Base-by-base conservation (phyloP, 2,329 filamentous ascomycete species). In the Penicillium sp. region DNA sequence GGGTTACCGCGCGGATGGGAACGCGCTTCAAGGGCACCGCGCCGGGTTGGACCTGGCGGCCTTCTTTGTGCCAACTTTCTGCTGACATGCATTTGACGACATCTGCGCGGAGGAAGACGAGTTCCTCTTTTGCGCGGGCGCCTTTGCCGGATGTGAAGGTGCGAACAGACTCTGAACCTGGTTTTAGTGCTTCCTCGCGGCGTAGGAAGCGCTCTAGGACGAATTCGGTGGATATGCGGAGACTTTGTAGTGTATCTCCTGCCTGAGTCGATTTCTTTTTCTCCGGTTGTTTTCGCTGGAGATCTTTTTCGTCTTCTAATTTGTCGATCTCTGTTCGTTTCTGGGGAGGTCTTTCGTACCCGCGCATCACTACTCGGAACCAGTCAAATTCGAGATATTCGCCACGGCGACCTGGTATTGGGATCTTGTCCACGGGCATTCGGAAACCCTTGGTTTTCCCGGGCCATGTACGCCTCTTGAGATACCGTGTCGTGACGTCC, bases 31-130 rank as follows among this genome's bases (percentile, higher is more conserved):
- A 76, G 0, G 95, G 90, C 48, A 86, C 77, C 63, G 89, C 86
- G 3, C 90, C 91, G 0, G 80, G 69, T 26, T 84, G 82, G 3
- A 95, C 86, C 26, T 87, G 88, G 11, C 93, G 85, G 0, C 95
- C 95, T 79, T 97, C 93, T 72, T 97, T 97, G 72, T 98, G 95
- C 95, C 95, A 99, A 1, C 91, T 96, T 72, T 99, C 95, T 1
- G 90, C 89, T 27, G 91, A 96, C 73, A 96, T 93, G 72, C 96
- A 96, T 39, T 84, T 82, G 2, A 93, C 86, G 0, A 98, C 86
- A 63, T 98, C 93, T 52, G 84, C 83, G 33, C 93, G 87, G 1
- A 82, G 82, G 70, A 86, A 98, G 0, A 98, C 91, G 1, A 90
- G 87, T 70, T 96, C 91, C 57, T 90, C 85, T 45, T 88, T 89